Evolutionary conservation across 352 stramenopile genomes (phyloP), one percentile per base, ranked within the genome.

Genomic region (Pythium phragmiticola): DNA sequence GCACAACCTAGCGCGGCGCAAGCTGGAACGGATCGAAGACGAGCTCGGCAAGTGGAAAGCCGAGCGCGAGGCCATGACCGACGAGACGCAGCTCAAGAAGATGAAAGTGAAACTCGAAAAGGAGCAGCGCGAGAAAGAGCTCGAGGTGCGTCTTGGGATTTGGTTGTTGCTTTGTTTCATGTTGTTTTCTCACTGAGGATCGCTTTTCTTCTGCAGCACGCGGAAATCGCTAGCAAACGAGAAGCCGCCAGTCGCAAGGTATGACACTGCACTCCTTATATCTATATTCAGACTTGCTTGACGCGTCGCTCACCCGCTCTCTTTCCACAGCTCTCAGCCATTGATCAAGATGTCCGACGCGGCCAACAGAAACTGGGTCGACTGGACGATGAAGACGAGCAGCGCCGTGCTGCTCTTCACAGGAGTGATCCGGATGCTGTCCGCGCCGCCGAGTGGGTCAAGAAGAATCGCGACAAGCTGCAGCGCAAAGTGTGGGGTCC

Each of bases 401-500:
- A 94, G 57, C 74, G 84, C 4, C 82, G 82, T 34, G 59, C 82
- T 4, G 73, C 74, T 11, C 75, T 96, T 16, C 69, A 87, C 33
- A 74, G 69, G 50, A 73, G 60, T 39, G 87, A 96, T 58, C 68
- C 76, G 13, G 84, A 94, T 60, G 87, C 78, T 17, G 87, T 94
- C 36, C 80, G 74, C 23, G 87, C 84, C 17, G 78, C 80, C 0
- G 82, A 94, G 4, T 96, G 87, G 87, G 74, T 92, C 34, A 76
- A 88, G 55, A 70, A 77, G 11, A 94, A 96, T 46, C 72, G 79
- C 23, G 57, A 84, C 58, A 76, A 77, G 23, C 67, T 96, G 4
- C 78, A 87, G 54, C 75, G 83, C 19, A 90, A 89, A 58, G 87
- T 94, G 0, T 96, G 86, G 85, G 87, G 87, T 0, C 87, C 87